Evolutionary conservation across 805 yeast species (phyloP).

Genomic region (Kazachstania psychrophila): DNA sequence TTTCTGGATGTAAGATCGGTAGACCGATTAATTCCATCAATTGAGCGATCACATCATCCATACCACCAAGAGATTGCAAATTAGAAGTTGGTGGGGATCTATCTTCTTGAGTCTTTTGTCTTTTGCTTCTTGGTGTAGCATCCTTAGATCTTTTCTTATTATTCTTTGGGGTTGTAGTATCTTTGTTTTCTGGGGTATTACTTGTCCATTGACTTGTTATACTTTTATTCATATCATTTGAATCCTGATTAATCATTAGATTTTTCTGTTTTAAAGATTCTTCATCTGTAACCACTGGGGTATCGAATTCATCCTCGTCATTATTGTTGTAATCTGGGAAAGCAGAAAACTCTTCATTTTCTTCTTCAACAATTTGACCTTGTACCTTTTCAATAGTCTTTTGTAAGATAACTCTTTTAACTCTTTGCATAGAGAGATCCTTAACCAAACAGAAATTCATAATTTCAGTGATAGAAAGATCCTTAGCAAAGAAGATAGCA

Average conservation of each 20-base stretch:
- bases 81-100: slow-evolving; percentile 62
- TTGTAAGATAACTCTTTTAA: slow-evolving; percentile 55
- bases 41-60: slow-evolving; percentile 76
- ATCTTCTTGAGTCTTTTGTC: slow-evolving; percentile 40
- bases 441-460: slow-evolving; percentile 51
- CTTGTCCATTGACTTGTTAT: slow-evolving; percentile 60
- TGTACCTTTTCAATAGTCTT: slow-evolving; percentile 56
- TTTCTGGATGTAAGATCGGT: slow-evolving; percentile 91
- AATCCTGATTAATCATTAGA: slow-evolving; percentile 56
- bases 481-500: slow-evolving; percentile 50
- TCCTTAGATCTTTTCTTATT: slow-evolving; percentile 48
- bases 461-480: slow-evolving; percentile 43
- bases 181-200: slow-evolving; percentile 7
- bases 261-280: slow-evolving; percentile 31
- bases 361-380: slow-evolving; percentile 48
- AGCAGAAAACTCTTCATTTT: slow-evolving; percentile 42
- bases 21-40: slow-evolving; percentile 83
- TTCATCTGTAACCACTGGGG: slow-evolving; percentile 26
- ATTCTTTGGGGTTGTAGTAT: slow-evolving; percentile 11
- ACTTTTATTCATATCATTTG: slow-evolving; percentile 65
- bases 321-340: slow-evolving; percentile 17
- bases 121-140: slow-evolving; percentile 27
- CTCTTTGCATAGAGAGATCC: slow-evolving; percentile 59
- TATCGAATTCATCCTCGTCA: slow-evolving; percentile 24
- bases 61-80: slow-evolving; percentile 76